A percentile compares a stretch with the other conserved stretches of the same genome.
These are phyloP conservation scores for Saturnispora ahearnii DNA, from an alignment of 805 yeast species.

Conservation along the genomic window DNA sequence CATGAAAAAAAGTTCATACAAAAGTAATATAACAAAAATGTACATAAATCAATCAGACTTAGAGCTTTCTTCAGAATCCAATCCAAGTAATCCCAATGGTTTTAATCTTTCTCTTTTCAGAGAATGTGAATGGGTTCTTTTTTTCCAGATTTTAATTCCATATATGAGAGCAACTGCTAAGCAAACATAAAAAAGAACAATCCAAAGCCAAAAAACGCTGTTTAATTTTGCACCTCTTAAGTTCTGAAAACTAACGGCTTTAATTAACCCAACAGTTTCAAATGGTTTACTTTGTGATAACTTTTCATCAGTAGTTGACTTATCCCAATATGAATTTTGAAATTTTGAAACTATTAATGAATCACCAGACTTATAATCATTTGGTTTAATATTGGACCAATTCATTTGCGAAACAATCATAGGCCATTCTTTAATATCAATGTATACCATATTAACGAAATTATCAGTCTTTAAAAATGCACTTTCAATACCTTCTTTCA, in stretches of 20 bases:
- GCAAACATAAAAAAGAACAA: background rate
- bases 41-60: conserved; percentile 10
- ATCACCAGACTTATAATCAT: conserved; percentile 43
- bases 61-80: conserved; percentile 10
- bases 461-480: conserved; percentile 25
- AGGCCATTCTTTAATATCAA: conserved; percentile 36
- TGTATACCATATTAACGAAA: conserved; percentile 35
- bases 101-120: conserved; percentile 11
- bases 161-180: background rate
- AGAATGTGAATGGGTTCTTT: background rate
- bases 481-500: conserved; percentile 45
- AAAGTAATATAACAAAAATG: background rate
- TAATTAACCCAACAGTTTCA: conserved; percentile 11
- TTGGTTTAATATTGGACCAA: conserved; percentile 31
- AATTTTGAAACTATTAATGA: conserved; percentile 41
- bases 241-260: conserved; percentile 7
- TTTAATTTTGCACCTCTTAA: conserved; percentile 4
- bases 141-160: background rate
- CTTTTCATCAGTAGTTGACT: conserved; percentile 7
- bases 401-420: conserved; percentile 16
- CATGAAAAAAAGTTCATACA: background rate
- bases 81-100: conserved; percentile 14
- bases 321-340: conserved; percentile 20
- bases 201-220: background rate
- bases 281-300: conserved; percentile 9